A percentile compares a stretch with the other conserved stretches of the same genome.
These are phyloP conservation scores for Cutaneotrichosporon mucoides DNA, from an alignment of 1,284 basidiomycete species.

Conservation along the genomic window DNA sequence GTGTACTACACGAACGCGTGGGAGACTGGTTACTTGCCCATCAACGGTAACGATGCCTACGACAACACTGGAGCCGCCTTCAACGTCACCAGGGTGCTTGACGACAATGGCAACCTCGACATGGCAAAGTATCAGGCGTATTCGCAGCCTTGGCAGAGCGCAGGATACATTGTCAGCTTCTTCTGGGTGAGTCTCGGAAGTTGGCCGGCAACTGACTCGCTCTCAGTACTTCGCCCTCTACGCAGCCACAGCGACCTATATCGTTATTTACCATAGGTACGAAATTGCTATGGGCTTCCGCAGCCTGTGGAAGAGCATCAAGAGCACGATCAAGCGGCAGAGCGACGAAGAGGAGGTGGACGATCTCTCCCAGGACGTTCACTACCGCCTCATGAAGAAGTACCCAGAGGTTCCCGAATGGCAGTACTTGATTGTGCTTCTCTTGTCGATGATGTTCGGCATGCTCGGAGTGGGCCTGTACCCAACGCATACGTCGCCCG, in stretches of 20 bases:
- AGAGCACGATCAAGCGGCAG: not conserved
- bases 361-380: slow-evolving; percentile 65
- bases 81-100: slow-evolving; percentile 19
- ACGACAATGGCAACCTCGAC: slow-evolving; percentile 17
- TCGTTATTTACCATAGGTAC: slow-evolving; percentile 74
- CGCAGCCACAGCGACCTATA: slow-evolving; percentile 12
- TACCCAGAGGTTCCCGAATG: slow-evolving; percentile 54
- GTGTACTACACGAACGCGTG: slow-evolving; percentile 17
- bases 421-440: slow-evolving; percentile 66
- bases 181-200: not conserved
- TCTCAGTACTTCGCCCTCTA: slow-evolving; percentile 23
- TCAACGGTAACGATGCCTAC: slow-evolving; percentile 24
- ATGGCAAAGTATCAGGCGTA: slow-evolving; percentile 26
- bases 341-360: not conserved
- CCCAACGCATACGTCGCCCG: slow-evolving; percentile 63
- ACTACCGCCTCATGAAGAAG: slow-evolving; percentile 41
- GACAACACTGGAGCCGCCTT: slow-evolving; percentile 53
- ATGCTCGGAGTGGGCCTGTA: slow-evolving; percentile 55
- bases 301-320: slow-evolving; percentile 1
- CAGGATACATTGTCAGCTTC: slow-evolving; percentile 3
- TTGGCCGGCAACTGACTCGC: no score
- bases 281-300: slow-evolving; percentile 61
- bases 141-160: slow-evolving; percentile 14
- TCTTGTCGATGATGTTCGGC: slow-evolving; percentile 47
- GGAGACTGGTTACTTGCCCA: slow-evolving; percentile 15